These are phyloP conservation scores for Mimosa bimucronata DNA, from an alignment of 306 rosid species.

Conservation along the genomic window DNA sequence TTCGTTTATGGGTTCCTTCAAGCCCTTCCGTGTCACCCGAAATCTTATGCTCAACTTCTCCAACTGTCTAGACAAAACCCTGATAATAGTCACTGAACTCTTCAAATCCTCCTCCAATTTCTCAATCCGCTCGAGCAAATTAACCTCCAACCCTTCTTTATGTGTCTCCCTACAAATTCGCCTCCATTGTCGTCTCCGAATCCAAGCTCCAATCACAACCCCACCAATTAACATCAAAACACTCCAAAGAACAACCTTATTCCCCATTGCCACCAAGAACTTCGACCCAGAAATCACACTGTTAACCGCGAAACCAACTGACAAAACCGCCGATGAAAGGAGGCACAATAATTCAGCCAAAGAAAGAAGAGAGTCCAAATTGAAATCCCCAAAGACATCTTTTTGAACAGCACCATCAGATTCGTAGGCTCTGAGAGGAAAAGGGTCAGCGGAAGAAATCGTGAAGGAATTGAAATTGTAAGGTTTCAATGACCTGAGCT, in stretches of 20 bases:
- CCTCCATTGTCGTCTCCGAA: conserved; percentile 74
- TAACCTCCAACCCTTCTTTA: conserved; percentile 62
- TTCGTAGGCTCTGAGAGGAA: conserved; percentile 36
- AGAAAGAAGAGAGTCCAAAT: conserved; percentile 61
- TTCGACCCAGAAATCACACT: conserved; percentile 44
- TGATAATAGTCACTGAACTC: conserved; percentile 53
- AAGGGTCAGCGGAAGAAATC: conserved; percentile 33
- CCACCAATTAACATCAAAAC: conserved; percentile 52
- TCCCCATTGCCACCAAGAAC: conserved; percentile 43
- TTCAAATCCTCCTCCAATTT: conserved; percentile 81
- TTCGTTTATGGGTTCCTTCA: conserved; percentile 83
- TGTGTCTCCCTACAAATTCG: conserved; percentile 45
- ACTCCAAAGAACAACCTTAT: conserved; percentile 46
- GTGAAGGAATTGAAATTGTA: conserved; percentile 25
- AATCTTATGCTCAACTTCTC: conserved; percentile 89
- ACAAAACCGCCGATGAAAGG: conserved; percentile 56
- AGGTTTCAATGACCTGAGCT: conserved; percentile 23
- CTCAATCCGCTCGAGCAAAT: conserved; percentile 72
- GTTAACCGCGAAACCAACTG: conserved; percentile 44
- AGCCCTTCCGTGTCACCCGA: conserved; percentile 64
- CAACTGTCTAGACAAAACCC: conserved; percentile 81
- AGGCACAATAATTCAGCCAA: conserved; percentile 61
- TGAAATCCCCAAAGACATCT: conserved; percentile 39
- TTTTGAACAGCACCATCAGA: conserved; percentile 32
- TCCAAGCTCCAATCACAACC: conserved; percentile 64